A percentile compares a stretch with the other conserved stretches of the same genome.
Evolutionary conservation across 495 filamentous ascomycete genomes (phyloP).

Genomic region (Articulospora tetracladia): DNA sequence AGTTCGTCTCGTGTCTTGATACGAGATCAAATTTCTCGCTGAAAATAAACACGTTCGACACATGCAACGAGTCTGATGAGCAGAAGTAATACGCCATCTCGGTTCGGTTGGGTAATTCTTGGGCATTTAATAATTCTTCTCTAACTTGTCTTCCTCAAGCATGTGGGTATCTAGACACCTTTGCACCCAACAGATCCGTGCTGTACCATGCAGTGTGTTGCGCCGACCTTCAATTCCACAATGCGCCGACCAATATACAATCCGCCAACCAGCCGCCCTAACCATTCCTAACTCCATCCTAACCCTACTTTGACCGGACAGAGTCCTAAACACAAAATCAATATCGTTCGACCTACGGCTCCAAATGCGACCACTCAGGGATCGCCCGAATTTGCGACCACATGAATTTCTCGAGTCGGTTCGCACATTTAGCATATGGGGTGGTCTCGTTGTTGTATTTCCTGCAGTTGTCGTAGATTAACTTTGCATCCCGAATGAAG

Average conservation of each 20-base stretch:
- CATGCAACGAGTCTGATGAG: no score
- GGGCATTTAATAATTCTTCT: neutral
- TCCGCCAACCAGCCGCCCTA: neutral
- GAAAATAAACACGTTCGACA: neutral
- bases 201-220: neutral
- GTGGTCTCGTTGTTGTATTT: constrained; percentile 96
- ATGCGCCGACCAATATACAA: neutral
- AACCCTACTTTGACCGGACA: no score
- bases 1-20: no score
- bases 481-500: constrained; percentile 84
- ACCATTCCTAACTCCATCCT: no score
- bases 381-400: constrained; percentile 88
- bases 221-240: neutral
- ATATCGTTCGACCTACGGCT: constrained; percentile 9
- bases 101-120: no score
- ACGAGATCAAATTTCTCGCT: no score
- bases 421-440: constrained; percentile 91
- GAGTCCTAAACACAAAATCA: neutral
- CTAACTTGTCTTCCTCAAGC: no score
- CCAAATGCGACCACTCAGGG: constrained; percentile 83
- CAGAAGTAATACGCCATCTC: no score
- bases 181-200: neutral
- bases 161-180: neutral
- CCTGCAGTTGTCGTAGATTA: constrained; percentile 94
- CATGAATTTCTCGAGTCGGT: constrained; percentile 96